phyloP scores from a whole-genome alignment of 1,284 basidiomycete species.

The Volvariella surrecta region DNA sequence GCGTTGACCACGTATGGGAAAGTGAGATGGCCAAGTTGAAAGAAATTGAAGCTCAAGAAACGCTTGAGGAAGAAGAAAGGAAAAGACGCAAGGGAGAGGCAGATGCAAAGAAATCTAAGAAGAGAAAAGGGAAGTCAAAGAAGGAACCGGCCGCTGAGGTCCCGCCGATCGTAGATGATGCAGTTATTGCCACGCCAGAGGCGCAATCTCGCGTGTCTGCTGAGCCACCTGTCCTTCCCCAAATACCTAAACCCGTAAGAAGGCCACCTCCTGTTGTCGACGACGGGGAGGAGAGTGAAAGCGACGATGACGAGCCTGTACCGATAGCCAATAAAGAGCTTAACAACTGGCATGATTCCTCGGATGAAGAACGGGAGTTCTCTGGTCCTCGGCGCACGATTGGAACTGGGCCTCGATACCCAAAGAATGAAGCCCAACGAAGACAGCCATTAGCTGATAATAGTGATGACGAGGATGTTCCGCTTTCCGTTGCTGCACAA shows the following conservation, averaged over 20 bases:
- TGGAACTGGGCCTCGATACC: constrained; percentile 44
- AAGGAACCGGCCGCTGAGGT: constrained; percentile 18
- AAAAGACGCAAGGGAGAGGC: constrained; percentile 33
- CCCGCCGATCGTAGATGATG: constrained; percentile 7
- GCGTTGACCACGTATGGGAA: constrained; percentile 76
- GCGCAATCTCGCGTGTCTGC: constrained; percentile 25
- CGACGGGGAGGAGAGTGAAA: constrained; percentile 43
- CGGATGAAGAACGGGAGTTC: constrained; percentile 40
- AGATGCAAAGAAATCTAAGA: constrained; percentile 32
- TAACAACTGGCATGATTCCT: constrained; percentile 50
- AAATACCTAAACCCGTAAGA: constrained; percentile 35
- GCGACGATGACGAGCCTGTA: constrained; percentile 32
- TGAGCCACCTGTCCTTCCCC: constrained; percentile 49
- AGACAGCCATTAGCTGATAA: constrained; percentile 17
- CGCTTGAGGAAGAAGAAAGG: constrained; percentile 38
- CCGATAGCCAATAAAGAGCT: constrained; percentile 17
- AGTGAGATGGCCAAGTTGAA: constrained; percentile 67
- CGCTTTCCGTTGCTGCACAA: constrained; percentile 55
- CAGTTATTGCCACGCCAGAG: constrained; percentile 3
- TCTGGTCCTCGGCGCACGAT: constrained; percentile 40
- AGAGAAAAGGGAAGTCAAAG: constrained; percentile 35
- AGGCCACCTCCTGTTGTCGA: constrained; percentile 36
- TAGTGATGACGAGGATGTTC: constrained; percentile 66
- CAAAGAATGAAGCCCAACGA: constrained; percentile 19
- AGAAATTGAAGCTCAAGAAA: constrained; percentile 61